Evolutionary conservation across 2,329 filamentous ascomycete genomes (phyloP).

Genomic region (Aspergillus quadricinctus): DNA sequence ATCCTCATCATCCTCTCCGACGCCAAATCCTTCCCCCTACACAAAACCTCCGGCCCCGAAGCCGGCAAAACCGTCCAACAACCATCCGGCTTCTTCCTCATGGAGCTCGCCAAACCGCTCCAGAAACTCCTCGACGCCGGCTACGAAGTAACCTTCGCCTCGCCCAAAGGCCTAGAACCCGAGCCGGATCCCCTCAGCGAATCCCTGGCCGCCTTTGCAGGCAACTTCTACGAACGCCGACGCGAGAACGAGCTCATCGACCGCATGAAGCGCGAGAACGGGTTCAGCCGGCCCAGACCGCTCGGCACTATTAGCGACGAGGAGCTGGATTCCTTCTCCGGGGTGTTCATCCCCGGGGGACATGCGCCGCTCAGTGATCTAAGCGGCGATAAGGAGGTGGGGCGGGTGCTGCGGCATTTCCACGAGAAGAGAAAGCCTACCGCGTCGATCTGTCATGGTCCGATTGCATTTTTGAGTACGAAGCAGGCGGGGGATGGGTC

Average conservation of each 20-base stretch:
- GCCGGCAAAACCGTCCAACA: conserved; percentile 23
- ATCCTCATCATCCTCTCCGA: conserved; percentile 45
- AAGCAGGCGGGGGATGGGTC: conserved; percentile 30
- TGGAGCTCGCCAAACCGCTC: conserved; percentile 38
- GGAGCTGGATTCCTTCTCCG: conserved; percentile 36
- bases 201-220: conserved; percentile 40
- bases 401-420: conserved; percentile 41
- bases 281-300: conserved; percentile 35
- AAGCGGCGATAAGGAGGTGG: conserved; percentile 40
- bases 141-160: conserved; percentile 46
- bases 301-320: conserved; percentile 39
- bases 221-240: conserved; percentile 44
- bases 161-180: conserved; percentile 40
- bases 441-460: conserved; percentile 45
- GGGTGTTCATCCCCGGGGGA: conserved; percentile 45
- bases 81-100: conserved; percentile 36
- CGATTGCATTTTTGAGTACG: conserved; percentile 43
- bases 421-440: conserved; percentile 41
- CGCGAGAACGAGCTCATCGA: conserved; percentile 41
- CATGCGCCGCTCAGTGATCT: conserved; percentile 44
- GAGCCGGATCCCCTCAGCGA: conserved; percentile 41
- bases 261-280: conserved; percentile 44
- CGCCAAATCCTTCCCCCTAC: conserved; percentile 35
- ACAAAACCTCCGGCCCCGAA: conserved; percentile 22
- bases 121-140: conserved; percentile 32